phyloP scores from a whole-genome alignment of 306 rosid genomes.

The Acacia melanoxylon region DNA sequence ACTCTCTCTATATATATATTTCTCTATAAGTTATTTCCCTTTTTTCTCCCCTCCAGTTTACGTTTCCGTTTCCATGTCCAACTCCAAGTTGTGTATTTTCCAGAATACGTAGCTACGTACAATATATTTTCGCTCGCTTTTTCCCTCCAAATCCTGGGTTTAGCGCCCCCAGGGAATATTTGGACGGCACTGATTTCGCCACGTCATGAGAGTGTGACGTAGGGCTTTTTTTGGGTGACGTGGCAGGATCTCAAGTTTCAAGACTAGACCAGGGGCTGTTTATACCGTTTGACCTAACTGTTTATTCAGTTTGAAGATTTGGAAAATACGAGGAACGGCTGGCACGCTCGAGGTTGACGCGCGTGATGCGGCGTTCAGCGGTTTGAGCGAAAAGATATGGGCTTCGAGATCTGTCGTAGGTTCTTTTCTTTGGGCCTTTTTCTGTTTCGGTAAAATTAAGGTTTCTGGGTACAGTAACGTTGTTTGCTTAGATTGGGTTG shows the following conservation, averaged over 20 bases:
- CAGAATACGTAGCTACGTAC: neutral
- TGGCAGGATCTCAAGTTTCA: constrained; percentile 40
- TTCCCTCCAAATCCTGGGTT: constrained; percentile 62
- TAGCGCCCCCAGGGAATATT: neutral
- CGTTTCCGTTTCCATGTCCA: neutral
- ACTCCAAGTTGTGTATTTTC: neutral
- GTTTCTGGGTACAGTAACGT: neutral
- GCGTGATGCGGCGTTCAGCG: neutral
- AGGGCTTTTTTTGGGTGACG: constrained; percentile 18
- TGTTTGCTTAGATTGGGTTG: neutral
- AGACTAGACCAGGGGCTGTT: constrained; percentile 24
- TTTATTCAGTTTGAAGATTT: neutral
- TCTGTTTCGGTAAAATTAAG: constrained; percentile 21
- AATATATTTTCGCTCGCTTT: neutral
- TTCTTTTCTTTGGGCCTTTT: neutral
- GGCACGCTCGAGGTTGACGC: neutral
- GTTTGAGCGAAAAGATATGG: neutral
- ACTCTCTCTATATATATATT: neutral
- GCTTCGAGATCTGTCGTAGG: neutral
- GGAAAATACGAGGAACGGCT: constrained; percentile 22
- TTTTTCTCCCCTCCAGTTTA: neutral
- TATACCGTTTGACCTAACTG: constrained; percentile 33
- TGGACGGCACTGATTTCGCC: constrained; percentile 38
- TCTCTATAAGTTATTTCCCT: neutral
- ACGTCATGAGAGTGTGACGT: constrained; percentile 16